Evolutionary conservation across 2,329 filamentous ascomycete species (phyloP), one percentile per base, ranked within the genome.

Genomic region (Rutstroemia sp.): DNA sequence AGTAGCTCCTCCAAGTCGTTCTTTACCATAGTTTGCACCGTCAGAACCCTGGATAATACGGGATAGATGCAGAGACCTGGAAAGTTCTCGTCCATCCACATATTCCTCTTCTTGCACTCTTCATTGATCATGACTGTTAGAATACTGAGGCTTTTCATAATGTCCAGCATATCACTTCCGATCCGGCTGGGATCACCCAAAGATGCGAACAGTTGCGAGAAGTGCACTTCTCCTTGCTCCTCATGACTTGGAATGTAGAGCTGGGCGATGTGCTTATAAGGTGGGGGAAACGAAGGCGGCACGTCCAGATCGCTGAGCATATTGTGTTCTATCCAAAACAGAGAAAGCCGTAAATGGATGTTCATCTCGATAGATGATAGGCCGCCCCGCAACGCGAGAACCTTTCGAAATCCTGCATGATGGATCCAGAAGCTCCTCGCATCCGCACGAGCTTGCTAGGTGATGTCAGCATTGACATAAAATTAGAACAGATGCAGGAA

Each of bases 321-420:
- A 16, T 47, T 53, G 7, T 46, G 14, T 39, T 53, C 51, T 14
- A 53, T 47, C 51, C 51, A 53, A 19, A 53, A 46, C 7, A 53
- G 21, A n/a, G 41, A 46, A 14, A 53, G 51, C 9, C 51, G 23
- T 3, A 53, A 6, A 18, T 8, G 4, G 8, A 10, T 5, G 1
- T 46, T 46, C 5, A 27, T 46, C 10, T 53, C 51, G 18, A 53
- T 53, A 1, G 18, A 37, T 41, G 52, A 48, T 8, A 54, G 16
- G 18, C 52, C 44, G 30, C 52, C 44, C 7, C 52, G 19, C 23
- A 54, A n/a, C 5, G 30, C 7, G 10, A 54, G 38, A 3, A 54
- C 19, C 9, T 30, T 47, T 19, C 34, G 47, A 18, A 54, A 54
- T 23, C 52, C 52, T 3, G 44, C 34, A 12, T 38, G 44, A 19